Conservation (phyloP, 2,329 filamentous ascomycete genomes). For the Trichoderma afroharzianum region DNA sequence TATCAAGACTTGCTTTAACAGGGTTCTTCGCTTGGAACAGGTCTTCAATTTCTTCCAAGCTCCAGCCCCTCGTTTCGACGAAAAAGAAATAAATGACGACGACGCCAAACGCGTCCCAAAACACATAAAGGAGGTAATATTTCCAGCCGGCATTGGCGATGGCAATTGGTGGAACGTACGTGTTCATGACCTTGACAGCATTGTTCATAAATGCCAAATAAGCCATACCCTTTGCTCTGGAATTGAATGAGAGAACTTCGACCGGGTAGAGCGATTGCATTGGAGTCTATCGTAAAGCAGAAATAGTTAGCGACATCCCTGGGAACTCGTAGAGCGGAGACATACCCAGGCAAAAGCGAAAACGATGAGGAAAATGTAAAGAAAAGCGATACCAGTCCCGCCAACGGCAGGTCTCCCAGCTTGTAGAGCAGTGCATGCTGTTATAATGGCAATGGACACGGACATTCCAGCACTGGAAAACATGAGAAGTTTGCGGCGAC, state of each 20-base stretch:
- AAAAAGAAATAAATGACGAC: constrained; percentile 2
- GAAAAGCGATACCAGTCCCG: neutral
- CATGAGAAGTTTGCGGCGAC: constrained; percentile 5
- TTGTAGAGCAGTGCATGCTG: neutral
- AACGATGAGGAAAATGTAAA: neutral
- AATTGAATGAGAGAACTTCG: neutral
- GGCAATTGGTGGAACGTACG: neutral
- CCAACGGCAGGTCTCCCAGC: neutral
- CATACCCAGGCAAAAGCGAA: neutral
- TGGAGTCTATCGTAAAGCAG: neutral
- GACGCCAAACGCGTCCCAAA: constrained; percentile 1
- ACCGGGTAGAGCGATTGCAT: constrained; percentile 2
- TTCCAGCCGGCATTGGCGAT: neutral
- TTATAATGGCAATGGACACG: neutral
- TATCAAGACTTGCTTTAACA: neutral
- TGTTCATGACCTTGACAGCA: constrained; percentile 2
- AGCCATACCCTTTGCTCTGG: constrained; percentile 1
- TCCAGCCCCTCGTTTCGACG: neutral
- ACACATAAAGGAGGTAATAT: neutral
- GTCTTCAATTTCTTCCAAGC: constrained; percentile 1
- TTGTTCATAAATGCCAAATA: constrained; percentile 2
- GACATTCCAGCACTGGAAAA: constrained; percentile 5
- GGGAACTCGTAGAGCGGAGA: neutral
- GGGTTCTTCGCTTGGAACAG: neutral
- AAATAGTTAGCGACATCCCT: neutral